These are phyloP conservation scores for Actinidia arguta DNA, from an alignment of 179 eudicot genomes.

Conservation along the genomic window DNA sequence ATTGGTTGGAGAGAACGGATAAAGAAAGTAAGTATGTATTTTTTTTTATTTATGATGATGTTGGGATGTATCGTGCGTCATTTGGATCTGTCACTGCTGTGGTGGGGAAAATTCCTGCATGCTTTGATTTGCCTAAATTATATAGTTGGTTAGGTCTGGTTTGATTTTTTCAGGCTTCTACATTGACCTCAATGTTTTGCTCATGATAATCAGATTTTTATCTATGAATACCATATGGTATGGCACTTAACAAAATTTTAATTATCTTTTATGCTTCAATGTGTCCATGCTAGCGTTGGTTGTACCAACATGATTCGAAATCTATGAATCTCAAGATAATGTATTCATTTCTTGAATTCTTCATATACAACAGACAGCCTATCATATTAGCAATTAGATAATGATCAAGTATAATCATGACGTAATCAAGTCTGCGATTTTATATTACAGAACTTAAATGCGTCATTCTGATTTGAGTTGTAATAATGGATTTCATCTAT, in stretches of 20 bases:
- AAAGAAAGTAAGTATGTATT: slow-evolving; percentile 94
- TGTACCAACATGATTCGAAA: background rate
- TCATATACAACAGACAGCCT: background rate
- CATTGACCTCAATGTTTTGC: background rate
- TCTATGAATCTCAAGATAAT: background rate
- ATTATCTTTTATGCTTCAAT: background rate
- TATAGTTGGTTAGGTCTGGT: background rate
- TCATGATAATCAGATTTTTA: slow-evolving; percentile 75
- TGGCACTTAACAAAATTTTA: slow-evolving; percentile 4
- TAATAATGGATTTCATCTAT: background rate
- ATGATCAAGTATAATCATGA: too few relatives aligned
- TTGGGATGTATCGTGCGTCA: slow-evolving; percentile 96
- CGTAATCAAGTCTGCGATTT: background rate
- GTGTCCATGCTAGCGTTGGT: background rate
- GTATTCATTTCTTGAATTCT: background rate
- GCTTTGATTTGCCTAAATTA: background rate
- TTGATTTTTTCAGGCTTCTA: background rate
- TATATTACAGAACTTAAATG: background rate
- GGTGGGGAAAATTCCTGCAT: slow-evolving; percentile 83
- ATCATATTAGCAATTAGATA: background rate
- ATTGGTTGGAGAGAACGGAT: slow-evolving; percentile 91
- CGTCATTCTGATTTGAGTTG: background rate
- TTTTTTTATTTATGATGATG: slow-evolving; percentile 97
- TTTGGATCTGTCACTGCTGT: slow-evolving; percentile 96
- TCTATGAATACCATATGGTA: slow-evolving; percentile 99